Evolutionary conservation across 495 filamentous ascomycete genomes (phyloP).

Genomic region (Lasiosphaeriaceae sp.): DNA sequence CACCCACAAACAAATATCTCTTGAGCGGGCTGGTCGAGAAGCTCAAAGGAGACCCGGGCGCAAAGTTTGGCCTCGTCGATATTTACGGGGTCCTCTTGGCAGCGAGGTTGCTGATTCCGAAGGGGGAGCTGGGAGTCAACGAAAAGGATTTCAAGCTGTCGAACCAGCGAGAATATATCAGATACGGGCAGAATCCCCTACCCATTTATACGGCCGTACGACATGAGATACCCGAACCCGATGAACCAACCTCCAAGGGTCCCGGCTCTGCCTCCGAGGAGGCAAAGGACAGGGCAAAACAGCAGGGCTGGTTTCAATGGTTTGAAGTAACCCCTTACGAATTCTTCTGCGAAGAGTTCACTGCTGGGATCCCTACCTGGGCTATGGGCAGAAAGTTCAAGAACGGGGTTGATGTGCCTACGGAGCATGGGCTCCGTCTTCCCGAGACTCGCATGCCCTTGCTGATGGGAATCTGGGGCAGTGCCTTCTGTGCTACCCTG

Average conservation of each 20-base stretch:
- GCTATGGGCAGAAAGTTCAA: constrained; percentile 80
- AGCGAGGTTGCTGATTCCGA: constrained; percentile 78
- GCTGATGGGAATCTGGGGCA: constrained; percentile 89
- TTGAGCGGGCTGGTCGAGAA: constrained; percentile 87
- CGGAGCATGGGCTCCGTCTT: constrained; percentile 52
- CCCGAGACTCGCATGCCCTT: constrained; percentile 79
- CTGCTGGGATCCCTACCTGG: constrained; percentile 92
- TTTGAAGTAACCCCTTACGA: constrained; percentile 96
- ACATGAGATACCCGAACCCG: constrained; percentile 82
- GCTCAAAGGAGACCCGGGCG: constrained; percentile 72
- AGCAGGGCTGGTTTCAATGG: constrained; percentile 95
- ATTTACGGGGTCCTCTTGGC: constrained; percentile 84
- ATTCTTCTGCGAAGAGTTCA: constrained; percentile 87
- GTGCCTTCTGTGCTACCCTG: constrained; percentile 91
- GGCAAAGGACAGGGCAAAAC: constrained; percentile 60
- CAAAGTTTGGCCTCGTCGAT: constrained; percentile 87
- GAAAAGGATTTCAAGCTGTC: constrained; percentile 83
- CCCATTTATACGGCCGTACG: constrained; percentile 94
- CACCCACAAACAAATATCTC: constrained; percentile 89
- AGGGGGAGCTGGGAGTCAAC: constrained; percentile 72
- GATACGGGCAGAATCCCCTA: constrained; percentile 73
- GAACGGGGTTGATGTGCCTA: constrained; percentile 60
- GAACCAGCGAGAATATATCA: constrained; percentile 67
- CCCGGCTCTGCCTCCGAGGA: constrained; percentile 40
- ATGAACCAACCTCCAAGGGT: constrained; percentile 41